Conservation (phyloP, 2,329 filamentous ascomycete species). For the Monosporascus sp. region DNA sequence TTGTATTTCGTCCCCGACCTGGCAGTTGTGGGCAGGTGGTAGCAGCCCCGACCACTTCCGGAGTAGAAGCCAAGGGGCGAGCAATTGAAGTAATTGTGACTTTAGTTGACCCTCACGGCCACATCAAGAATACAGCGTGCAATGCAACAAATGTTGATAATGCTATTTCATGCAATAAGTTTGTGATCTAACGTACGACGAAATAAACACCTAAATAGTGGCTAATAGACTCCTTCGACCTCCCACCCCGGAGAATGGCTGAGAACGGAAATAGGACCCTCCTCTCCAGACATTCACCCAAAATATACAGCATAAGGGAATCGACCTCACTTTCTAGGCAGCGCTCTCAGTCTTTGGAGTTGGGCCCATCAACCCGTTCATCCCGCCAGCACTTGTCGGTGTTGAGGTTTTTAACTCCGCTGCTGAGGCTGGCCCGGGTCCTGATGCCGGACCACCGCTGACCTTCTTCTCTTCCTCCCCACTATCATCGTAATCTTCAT, state of each 20-base stretch:
- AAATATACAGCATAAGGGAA: neutral
- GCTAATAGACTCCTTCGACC: neutral
- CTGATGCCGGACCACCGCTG: constrained; percentile 36
- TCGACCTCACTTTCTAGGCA: constrained; percentile 9
- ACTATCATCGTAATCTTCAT: constrained; percentile 96
- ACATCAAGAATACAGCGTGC: neutral
- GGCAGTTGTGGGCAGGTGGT: too few species aligned
- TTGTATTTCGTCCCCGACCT: too few species aligned
- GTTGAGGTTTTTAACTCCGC: constrained; percentile 50
- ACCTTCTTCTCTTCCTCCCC: constrained; percentile 76
- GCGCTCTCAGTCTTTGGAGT: constrained; percentile 42
- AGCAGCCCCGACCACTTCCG: too few species aligned
- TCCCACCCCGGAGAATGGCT: neutral
- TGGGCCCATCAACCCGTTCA: constrained; percentile 44
- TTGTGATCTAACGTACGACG: neutral
- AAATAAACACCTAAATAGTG: neutral
- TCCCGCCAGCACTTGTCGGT: constrained; percentile 38
- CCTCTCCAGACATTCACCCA: neutral
- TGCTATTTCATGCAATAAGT: neutral
- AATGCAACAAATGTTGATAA: too few species aligned
- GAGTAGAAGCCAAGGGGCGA: too few species aligned
- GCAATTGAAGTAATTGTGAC: too few species aligned
- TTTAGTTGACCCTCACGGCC: neutral
- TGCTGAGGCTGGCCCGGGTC: constrained; percentile 35
- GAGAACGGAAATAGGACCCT: neutral